phyloP scores from a whole-genome alignment of 1,284 basidiomycete genomes.

The Sutorius eximius region DNA sequence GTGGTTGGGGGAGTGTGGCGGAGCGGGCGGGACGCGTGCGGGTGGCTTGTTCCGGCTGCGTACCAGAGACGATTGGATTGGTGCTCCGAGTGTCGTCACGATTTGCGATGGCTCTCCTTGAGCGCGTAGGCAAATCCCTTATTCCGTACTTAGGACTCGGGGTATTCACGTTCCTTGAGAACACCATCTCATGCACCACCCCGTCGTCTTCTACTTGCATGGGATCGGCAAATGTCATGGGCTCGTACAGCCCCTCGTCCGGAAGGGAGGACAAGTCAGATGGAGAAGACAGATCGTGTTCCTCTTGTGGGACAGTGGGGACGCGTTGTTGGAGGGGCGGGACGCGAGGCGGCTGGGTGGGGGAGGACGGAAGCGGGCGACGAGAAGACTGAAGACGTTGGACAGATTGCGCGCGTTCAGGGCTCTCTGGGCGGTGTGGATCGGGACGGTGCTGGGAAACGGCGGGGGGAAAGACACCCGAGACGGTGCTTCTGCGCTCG shows the following conservation, averaged over 20 bases:
- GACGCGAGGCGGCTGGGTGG: conserved; percentile 9
- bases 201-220: conserved; percentile 10
- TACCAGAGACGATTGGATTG: neutral
- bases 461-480: conserved; percentile 15
- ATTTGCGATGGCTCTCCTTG: conserved; percentile 23
- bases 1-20: conserved; percentile 25
- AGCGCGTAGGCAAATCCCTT: conserved; percentile 27
- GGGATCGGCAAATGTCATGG: conserved; percentile 32
- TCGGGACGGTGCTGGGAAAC: neutral
- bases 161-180: neutral
- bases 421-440: conserved; percentile 9
- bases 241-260: conserved; percentile 20
- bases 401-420: conserved; percentile 13
- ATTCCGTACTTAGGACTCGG: conserved; percentile 31
- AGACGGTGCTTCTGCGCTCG: conserved; percentile 33
- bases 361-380: conserved; percentile 33
- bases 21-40: conserved; percentile 19
- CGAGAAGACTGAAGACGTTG: conserved; percentile 19
- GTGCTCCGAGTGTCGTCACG: conserved; percentile 6
- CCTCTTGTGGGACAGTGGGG: conserved; percentile 16
- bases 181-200: neutral
- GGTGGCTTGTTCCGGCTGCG: conserved; percentile 4
- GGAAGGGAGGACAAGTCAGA: conserved; percentile 15
- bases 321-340: conserved; percentile 17
- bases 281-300: conserved; percentile 12